Conservation (phyloP, 768 basidiomycete genomes). For the Chiua virens region DNA sequence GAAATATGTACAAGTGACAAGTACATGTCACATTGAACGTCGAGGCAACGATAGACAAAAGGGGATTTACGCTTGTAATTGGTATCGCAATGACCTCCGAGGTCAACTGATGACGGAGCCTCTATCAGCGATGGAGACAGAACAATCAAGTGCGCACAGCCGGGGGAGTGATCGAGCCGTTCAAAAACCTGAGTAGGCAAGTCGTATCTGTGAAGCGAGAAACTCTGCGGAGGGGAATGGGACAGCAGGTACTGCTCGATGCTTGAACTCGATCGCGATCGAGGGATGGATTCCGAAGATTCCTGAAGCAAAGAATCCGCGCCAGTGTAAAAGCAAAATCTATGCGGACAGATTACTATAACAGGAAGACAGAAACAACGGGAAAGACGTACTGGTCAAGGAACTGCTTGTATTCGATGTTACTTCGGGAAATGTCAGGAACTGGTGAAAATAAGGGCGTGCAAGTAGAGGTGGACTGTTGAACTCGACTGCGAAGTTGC, state of each 20-base stretch:
- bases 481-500: conserved; percentile 43
- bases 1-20: not conserved
- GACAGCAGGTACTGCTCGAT: conserved; percentile 50
- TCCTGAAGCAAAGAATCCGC: conserved; percentile 37
- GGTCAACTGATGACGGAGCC: not conserved
- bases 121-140: conserved; percentile 1
- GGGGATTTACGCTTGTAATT: not conserved
- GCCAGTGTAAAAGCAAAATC: conserved; percentile 84
- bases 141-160: conserved; percentile 11
- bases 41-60: not conserved
- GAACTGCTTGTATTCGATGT: conserved; percentile 59
- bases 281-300: conserved; percentile 30
- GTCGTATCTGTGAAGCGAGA: conserved; percentile 21
- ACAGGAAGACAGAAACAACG: not conserved
- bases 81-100: not conserved
- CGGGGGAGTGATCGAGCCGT: conserved; percentile 30
- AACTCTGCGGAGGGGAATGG: conserved; percentile 30
- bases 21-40: not conserved
- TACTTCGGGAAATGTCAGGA: conserved; percentile 22
- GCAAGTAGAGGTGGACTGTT: conserved; percentile 44
- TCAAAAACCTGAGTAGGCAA: conserved; percentile 28
- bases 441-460: conserved; percentile 44
- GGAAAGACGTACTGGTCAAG: conserved; percentile 55
- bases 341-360: conserved; percentile 27
- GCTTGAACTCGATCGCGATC: conserved; percentile 53